These are phyloP conservation scores for Eimeria brunetti DNA, from an alignment of 169 alveolate genomes.

Conservation along the genomic window DNA sequence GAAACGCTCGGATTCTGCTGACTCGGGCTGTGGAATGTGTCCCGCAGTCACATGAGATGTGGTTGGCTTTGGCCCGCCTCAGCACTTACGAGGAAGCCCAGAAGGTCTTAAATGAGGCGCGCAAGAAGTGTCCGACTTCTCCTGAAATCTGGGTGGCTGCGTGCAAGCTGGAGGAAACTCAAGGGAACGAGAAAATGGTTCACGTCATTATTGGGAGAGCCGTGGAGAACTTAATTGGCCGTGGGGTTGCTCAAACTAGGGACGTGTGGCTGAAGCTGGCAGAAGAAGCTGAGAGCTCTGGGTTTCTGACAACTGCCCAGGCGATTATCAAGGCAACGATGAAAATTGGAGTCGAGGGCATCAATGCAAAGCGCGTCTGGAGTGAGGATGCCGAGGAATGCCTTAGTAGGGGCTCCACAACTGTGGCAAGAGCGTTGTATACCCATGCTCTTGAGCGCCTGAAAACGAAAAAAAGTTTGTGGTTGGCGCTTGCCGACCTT, in stretches of 20 bases:
- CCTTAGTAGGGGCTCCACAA: constrained; percentile 78
- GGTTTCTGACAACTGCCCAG: constrained; percentile 84
- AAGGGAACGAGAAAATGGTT: constrained; percentile 85
- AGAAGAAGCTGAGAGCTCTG: constrained; percentile 87
- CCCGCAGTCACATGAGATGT: constrained; percentile 98
- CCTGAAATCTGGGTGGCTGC: constrained; percentile 98
- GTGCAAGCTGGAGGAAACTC: constrained; percentile 97
- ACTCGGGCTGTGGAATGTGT: constrained; percentile 99
- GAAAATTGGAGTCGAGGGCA: constrained; percentile 81
- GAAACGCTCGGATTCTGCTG: constrained; percentile 96
- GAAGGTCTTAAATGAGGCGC: constrained; percentile 97
- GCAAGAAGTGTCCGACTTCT: constrained; percentile 97
- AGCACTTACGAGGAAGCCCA: constrained; percentile 98
- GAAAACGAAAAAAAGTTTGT: constrained; percentile 87
- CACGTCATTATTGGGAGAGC: constrained; percentile 84
- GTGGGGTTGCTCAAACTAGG: constrained; percentile 84
- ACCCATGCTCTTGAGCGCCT: constrained; percentile 84
- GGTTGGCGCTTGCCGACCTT: constrained; percentile 97
- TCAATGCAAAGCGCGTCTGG: constrained; percentile 82
- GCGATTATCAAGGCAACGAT: constrained; percentile 84
- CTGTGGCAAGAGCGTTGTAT: constrained; percentile 85
- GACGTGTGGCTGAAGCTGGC: constrained; percentile 86
- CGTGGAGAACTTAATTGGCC: constrained; percentile 82
- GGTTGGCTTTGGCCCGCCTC: constrained; percentile 98
- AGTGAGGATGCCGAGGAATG: constrained; percentile 82